These are phyloP conservation scores for Syzygium grande DNA, from an alignment of 345 rosid genomes.

Conservation along the genomic window DNA sequence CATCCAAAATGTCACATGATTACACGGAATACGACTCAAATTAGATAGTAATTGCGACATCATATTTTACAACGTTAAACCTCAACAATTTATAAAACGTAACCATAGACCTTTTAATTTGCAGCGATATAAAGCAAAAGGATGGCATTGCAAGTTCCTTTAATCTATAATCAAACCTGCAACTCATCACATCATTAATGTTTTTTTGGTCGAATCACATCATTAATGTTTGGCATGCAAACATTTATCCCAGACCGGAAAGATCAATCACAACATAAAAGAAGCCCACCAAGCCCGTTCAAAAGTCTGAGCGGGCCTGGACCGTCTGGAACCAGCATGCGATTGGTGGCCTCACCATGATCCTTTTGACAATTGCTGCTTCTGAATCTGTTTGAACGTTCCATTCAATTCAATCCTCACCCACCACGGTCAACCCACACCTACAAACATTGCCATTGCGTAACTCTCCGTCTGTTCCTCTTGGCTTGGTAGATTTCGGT, in stretches of 20 bases:
- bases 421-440: neutral
- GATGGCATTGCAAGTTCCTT: neutral
- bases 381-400: neutral
- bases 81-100: too few species aligned
- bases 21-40: neutral
- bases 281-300: neutral
- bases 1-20: neutral
- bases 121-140: neutral
- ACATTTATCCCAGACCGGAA: neutral
- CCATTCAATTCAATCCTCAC: neutral
- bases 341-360: neutral
- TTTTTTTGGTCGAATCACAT: neutral
- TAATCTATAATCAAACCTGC: neutral
- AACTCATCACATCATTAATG: neutral
- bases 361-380: neutral
- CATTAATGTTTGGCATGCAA: neutral
- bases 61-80: neutral
- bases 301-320: neutral
- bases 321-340: neutral
- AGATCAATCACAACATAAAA: neutral
- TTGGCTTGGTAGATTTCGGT: neutral
- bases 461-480: neutral
- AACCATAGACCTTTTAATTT: neutral
- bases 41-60: neutral
- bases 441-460: neutral